Conservation (phyloP, 176 grass and related monocot species). For the Pharus latifolius region DNA sequence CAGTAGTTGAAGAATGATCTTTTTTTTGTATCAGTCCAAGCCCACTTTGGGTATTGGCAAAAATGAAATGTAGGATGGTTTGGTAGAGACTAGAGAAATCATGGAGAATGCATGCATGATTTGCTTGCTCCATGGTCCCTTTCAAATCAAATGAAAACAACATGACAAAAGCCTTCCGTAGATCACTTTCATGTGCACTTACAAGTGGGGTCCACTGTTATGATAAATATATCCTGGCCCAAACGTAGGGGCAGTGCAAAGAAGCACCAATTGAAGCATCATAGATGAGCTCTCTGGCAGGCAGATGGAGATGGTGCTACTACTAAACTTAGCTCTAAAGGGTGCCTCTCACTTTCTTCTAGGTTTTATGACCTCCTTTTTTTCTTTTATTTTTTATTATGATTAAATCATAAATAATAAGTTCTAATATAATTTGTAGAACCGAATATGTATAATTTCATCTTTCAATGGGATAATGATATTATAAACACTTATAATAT, state of each 20-base stretch:
- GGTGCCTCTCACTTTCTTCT: slow-evolving; percentile 10
- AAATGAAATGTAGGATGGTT: background rate
- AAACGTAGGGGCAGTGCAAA: background rate
- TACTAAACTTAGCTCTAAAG: slow-evolving; percentile 19
- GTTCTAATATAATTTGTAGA: background rate
- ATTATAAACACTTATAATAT: background rate
- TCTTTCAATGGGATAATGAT: slow-evolving; percentile 1
- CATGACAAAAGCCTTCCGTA: background rate
- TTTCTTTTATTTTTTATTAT: background rate
- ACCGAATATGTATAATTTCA: background rate
- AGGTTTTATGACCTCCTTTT: slow-evolving; percentile 5
- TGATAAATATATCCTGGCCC: background rate
- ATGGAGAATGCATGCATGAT: slow-evolving; percentile 27
- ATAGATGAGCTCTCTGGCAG: background rate
- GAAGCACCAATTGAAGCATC: slow-evolving; percentile 3
- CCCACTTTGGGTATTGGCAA: too few species aligned
- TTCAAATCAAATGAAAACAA: slow-evolving; percentile 14
- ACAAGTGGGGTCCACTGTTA: slow-evolving; percentile 1
- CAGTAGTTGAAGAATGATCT: slow-evolving; percentile 6
- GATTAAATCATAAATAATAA: background rate
- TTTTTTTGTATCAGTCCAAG: slow-evolving; percentile 25
- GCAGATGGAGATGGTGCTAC: background rate
- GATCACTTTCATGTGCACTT: slow-evolving; percentile 19
- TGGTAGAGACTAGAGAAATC: slow-evolving; percentile 26
- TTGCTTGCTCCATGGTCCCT: background rate